A percentile compares a stretch with the other conserved stretches of the same genome.
Conservation (phyloP, 495 filamentous ascomycete genomes). For the Geopyxis carbonaria region DNA sequence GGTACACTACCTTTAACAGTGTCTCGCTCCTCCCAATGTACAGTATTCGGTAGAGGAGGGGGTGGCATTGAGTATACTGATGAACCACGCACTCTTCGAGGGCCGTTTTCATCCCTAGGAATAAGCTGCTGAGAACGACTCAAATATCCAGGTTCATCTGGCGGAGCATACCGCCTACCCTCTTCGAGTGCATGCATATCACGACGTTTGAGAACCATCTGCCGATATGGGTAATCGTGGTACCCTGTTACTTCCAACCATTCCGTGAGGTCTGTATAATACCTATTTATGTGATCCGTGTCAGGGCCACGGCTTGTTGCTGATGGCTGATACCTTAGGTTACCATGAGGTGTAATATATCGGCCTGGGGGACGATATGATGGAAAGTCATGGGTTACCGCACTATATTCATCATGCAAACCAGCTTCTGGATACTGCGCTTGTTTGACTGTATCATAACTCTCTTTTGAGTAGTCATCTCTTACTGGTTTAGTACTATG, state of each 20-base stretch:
- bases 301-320: conserved; percentile 15
- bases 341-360: conserved; percentile 20
- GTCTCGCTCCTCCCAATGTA: conserved; percentile 22
- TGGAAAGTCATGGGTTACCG: conserved; percentile 1
- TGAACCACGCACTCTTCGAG: conserved; percentile 14
- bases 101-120: conserved; percentile 6
- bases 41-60: conserved; percentile 9
- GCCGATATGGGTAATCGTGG: conserved; percentile 34
- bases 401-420: conserved; percentile 6
- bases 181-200: conserved; percentile 31
- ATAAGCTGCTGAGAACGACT: too few species aligned
- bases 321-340: conserved; percentile 17
- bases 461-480: conserved; percentile 4
- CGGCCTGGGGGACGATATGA: conserved; percentile 9
- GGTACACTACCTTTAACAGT: conserved; percentile 13
- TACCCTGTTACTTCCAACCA: conserved; percentile 47
- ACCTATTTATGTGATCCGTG: conserved; percentile 23
- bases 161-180: conserved; percentile 10
- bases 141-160: conserved; percentile 2
- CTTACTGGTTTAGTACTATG: background rate
- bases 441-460: background rate
- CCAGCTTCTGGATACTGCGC: conserved; percentile 3
- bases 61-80: conserved; percentile 23
- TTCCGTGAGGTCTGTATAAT: conserved; percentile 36
- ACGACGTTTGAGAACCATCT: conserved; percentile 31